Conservation (phyloP, 2,329 filamentous ascomycete genomes). For the Penicillium brasilianum region DNA sequence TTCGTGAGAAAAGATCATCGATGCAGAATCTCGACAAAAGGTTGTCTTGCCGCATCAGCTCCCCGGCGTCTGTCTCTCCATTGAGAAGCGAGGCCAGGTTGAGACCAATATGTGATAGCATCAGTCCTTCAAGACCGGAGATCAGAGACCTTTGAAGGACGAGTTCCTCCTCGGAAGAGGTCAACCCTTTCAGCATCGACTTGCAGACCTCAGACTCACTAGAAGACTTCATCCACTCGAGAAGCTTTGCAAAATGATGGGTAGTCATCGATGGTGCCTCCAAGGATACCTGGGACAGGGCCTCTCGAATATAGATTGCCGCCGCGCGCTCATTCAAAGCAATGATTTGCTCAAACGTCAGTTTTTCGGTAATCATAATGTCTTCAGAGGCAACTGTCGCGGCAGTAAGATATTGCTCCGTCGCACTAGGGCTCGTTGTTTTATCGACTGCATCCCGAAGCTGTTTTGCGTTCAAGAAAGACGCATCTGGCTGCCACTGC, state of each 20-base stretch:
- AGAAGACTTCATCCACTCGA: constrained; percentile 2
- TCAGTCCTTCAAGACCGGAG: constrained; percentile 3
- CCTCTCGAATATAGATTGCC: constrained; percentile 1
- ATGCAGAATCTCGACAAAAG: constrained; percentile 1
- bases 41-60: not conserved
- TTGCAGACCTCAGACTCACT: not conserved
- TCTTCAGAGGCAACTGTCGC: not conserved
- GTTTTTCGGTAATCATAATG: not conserved
- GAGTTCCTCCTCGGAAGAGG: constrained; percentile 1
- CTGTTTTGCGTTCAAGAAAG: not conserved
- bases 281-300: not conserved
- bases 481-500: constrained; percentile 4
- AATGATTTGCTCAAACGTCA: constrained; percentile 4
- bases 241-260: not conserved
- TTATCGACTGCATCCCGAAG: not conserved
- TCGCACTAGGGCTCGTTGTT: not conserved
- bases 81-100: not conserved
- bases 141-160: not conserved
- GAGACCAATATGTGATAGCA: constrained; percentile 3
- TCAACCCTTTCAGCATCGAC: constrained; percentile 4
- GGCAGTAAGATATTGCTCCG: not conserved
- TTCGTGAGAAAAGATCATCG: not conserved
- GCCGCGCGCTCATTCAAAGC: constrained; percentile 5
- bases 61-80: constrained; percentile 1
- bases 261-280: not conserved